Evolutionary conservation across 2,329 filamentous ascomycete species (phyloP), one percentile per base, ranked within the genome.

Genomic region (Ophiosphaerella korrae): DNA sequence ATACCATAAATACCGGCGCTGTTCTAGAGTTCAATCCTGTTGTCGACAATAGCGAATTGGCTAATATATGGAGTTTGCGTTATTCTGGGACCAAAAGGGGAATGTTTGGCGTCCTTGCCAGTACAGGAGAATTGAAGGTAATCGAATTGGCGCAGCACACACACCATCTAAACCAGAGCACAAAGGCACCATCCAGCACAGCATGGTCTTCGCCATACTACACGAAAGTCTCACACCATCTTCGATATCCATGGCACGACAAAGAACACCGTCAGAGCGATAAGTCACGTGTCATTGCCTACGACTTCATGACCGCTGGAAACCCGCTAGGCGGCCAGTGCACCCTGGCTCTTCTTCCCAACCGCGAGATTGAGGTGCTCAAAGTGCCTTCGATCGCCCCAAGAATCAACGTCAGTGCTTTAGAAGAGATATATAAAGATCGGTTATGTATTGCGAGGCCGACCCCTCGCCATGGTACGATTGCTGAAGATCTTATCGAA

Each of bases 1-100:
- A 83, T 12, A 64, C 87, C 13, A 81, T 84, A 0, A 88, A 84
- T 14, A 67, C 53, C 26, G 78, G 77, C 6, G 75, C 83, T 14
- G 80, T 84, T 1, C 72, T 87, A n/a, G 82, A 85, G 45, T 77
- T 86, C 48, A 77, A 77, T 48, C 80, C 82, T 45, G 78, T 81
- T 1, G 76, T 85, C 12, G 77, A 82, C 43, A 77, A 75, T 40
- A 71, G 69, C 29, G 68, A 77, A 0, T 76, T 77, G 16, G 76
- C 81, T 9, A 78, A 78, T 2, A 84, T 87, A 37, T 86, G 84
- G 84, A 86, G 82, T 65, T 67, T 87, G 48, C 79, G 84, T 7
- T 87, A 84, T 61, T 85, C 82, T 3, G 82, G 81, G 18, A 80
- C 78, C 6, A 82, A 80, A 63, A 75, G 81, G 48, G 83, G 83